A percentile compares a stretch with the other conserved stretches of the same genome.
These are phyloP conservation scores for Artemisia annua DNA, from an alignment of 129 eudicot species.

Conservation along the genomic window DNA sequence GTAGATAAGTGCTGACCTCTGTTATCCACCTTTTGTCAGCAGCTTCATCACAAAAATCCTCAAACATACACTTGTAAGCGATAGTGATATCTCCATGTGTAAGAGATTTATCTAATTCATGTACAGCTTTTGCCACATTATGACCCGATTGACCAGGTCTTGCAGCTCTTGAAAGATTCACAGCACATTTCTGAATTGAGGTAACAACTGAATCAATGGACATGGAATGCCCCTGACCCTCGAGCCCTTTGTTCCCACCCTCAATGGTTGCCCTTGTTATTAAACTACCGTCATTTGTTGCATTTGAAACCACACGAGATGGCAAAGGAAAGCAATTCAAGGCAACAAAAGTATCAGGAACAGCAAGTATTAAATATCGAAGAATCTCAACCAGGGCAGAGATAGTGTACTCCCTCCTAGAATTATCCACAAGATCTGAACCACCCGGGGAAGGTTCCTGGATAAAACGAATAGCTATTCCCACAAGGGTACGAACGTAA, in stretches of 20 bases:
- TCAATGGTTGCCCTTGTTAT: constrained; percentile 46
- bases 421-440: constrained; percentile 83
- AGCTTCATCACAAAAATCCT: constrained; percentile 56
- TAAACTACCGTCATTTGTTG: constrained; percentile 46
- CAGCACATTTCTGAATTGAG: constrained; percentile 71
- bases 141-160: constrained; percentile 65
- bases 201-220: constrained; percentile 62
- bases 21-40: constrained; percentile 66
- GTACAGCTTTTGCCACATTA: constrained; percentile 70
- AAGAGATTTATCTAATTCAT: constrained; percentile 66
- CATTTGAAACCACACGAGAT: constrained; percentile 45
- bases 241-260: constrained; percentile 43
- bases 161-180: constrained; percentile 69
- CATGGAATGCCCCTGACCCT: constrained; percentile 40
- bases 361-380: constrained; percentile 76
- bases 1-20: constrained; percentile 65
- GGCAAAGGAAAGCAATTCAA: constrained; percentile 87
- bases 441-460: constrained; percentile 81
- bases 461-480: constrained; percentile 72
- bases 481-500: constrained; percentile 74
- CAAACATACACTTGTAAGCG: constrained; percentile 68
- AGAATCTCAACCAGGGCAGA: constrained; percentile 89
- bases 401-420: constrained; percentile 75
- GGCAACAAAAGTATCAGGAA: constrained; percentile 93
- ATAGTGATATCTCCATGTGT: constrained; percentile 63